A percentile compares a stretch with the other conserved stretches of the same genome.
Evolutionary conservation across 768 basidiomycete species (phyloP).

Genomic region (Boletellus sp.): DNA sequence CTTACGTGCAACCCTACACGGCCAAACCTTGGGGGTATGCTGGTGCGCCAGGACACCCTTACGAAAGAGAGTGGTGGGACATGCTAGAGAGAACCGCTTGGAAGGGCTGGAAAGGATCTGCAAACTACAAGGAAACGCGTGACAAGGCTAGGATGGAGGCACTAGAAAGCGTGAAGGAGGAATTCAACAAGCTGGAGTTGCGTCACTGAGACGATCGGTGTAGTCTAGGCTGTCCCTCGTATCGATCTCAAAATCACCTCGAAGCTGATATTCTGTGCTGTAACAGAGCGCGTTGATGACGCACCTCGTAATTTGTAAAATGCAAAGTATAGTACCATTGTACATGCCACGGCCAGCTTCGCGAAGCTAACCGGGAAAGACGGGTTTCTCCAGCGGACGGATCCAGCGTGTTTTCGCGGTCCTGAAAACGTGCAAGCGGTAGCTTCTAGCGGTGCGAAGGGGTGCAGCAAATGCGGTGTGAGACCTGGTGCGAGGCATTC

Average conservation of each 20-base stretch:
- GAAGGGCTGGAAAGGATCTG: constrained; percentile 32
- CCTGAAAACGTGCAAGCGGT: too few relatives aligned
- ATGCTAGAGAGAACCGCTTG: constrained; percentile 41
- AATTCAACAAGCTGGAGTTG: constrained; percentile 7
- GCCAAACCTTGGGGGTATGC: constrained; percentile 59
- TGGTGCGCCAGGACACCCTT: constrained; percentile 50
- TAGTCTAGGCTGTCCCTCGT: neutral
- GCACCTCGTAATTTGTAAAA: too few relatives aligned
- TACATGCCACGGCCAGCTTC: too few relatives aligned
- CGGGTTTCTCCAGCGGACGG: too few relatives aligned
- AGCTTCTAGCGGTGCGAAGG: too few relatives aligned
- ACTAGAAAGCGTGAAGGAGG: constrained; percentile 4
- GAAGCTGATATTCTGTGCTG: too few relatives aligned
- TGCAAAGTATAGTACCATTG: too few relatives aligned
- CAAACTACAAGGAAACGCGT: constrained; percentile 18
- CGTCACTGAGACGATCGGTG: neutral
- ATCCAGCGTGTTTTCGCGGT: too few relatives aligned
- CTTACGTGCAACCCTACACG: constrained; percentile 49
- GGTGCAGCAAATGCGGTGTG: too few relatives aligned
- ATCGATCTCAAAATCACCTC: too few relatives aligned
- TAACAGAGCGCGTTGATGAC: neutral
- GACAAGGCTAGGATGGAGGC: constrained; percentile 9
- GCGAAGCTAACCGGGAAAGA: too few relatives aligned
- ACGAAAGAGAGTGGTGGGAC: constrained; percentile 45
- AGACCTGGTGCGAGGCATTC: too few relatives aligned